Evolutionary conservation across 164 flowering plant genomes (phyloP), one percentile per base, ranked within the genome.

Genomic region (Pachysandra terminalis): DNA sequence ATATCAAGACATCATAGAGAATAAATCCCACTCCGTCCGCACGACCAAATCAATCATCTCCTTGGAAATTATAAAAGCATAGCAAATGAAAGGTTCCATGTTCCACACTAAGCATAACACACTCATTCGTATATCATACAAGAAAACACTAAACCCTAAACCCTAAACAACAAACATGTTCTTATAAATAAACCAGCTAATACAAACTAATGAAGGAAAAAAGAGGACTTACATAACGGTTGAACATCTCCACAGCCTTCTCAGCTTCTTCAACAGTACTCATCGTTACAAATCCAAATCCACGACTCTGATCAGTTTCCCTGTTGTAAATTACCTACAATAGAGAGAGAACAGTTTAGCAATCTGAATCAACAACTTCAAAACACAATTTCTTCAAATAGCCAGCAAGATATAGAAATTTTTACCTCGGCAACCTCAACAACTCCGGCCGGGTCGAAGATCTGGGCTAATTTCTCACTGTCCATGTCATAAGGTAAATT

Each of bases 201-300:
- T 45, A 45, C 51, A 40, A 28, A 61, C 28, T 23, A 61, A 2
- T 21, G 24, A 61, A 14, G 21, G 19, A 52, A 12, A 48, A 3
- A 32, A 32, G 37, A 32, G 3, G 24, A 73, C 95, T 86, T 76
- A 94, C 98, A 77, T 83, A 85, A 24, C 86, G 79, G 65, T 84
- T 41, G 72, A 86, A 77, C 82, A 79, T 77, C 35, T 90, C 95
- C 64, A 90, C 91, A 68, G 97, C 97, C 73, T 84, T 90, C 73
- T 91, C 96, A 59, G 97, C 96, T 78, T 94, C 97, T 67, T 86
- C 93, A 61, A 86, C 87, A 32, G 96, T 84, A 62, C 93, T 88
- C 98, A 94, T 94, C 0, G 93, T 86, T 69, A 94, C 95, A 53
- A 94, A 94, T 19, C 95, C 98, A 59, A 94, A 94, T 10, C 97